Percentiles rank a stretch among this genome's conserved stretches.
Conservation (phyloP, 2,329 filamentous ascomycete species). For the Aspergillus sp. region DNA sequence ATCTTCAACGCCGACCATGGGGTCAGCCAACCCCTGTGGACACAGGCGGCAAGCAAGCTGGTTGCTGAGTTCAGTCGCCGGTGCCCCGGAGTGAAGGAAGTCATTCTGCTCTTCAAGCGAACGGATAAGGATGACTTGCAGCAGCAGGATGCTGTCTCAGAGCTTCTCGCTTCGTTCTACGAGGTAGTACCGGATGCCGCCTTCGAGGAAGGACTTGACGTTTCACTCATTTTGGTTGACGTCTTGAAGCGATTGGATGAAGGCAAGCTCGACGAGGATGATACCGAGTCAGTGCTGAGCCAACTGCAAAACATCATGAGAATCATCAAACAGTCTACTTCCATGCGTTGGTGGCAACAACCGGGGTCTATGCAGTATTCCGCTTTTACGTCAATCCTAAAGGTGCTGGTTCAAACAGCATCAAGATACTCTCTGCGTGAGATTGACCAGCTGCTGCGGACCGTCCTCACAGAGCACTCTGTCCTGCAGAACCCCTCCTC, state of each 20-base stretch:
- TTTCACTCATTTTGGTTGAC: slow-evolving; percentile 72
- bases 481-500: slow-evolving; percentile 37
- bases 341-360: slow-evolving; percentile 89
- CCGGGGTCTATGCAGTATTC: slow-evolving; percentile 43
- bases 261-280: slow-evolving; percentile 45
- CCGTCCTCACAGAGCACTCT: slow-evolving; percentile 41
- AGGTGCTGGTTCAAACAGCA: slow-evolving; percentile 35
- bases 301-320: slow-evolving; percentile 80
- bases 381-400: slow-evolving; percentile 45
- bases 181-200: slow-evolving; percentile 77
- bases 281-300: slow-evolving; percentile 62
- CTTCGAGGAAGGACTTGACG: slow-evolving; percentile 82
- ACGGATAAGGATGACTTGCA: slow-evolving; percentile 69
- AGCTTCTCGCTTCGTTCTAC: slow-evolving; percentile 81
- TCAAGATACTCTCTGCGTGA: slow-evolving; percentile 35
- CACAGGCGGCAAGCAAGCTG: slow-evolving; percentile 67
- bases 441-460: slow-evolving; percentile 36
- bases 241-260: slow-evolving; percentile 65
- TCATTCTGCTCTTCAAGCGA: slow-evolving; percentile 72
- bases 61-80: slow-evolving; percentile 74
- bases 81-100: slow-evolving; percentile 78
- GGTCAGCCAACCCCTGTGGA: slow-evolving; percentile 61
- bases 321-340: slow-evolving; percentile 76
- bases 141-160: slow-evolving; percentile 76
- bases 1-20: slow-evolving; percentile 58